Evolutionary conservation across 306 rosid genomes (phyloP), one percentile per base, ranked within the genome.

Genomic region (Vicia sativa): DNA sequence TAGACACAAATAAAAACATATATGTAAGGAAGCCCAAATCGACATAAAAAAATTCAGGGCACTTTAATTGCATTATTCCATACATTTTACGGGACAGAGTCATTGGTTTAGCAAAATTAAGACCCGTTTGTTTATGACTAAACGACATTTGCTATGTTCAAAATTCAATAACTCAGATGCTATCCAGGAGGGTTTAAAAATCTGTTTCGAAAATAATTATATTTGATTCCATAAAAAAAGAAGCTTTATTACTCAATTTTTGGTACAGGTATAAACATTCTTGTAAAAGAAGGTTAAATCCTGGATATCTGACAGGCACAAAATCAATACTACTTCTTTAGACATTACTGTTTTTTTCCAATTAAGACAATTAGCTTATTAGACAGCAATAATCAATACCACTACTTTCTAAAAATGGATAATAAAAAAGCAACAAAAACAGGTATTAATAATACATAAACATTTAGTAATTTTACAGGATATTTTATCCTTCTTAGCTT

Each of bases 41-140:
- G 65, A 11, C 21, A 53, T 21, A 7, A 41, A 35, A 26, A 48
- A 71, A 28, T 9, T 19, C 70, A 46, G 42, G 14, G 62, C 57
- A 46, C 62, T 55, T 77, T 0, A 57, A 65, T 37, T 39, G 45
- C 49, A 44, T n/a, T 31, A 31, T 67, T 46, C 49, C 65, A 6
- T 13, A 12, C 39, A 55, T 25, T 49, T 55, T 65, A 77, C 16
- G 44, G 25, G 54, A 72, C 63, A 45, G 49, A 65, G 43, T 28
- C 14, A 14, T 58, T 5, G 9, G 45, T 52, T 35, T 12, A 41
- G 49, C 50, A 68, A 68, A 67, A 41, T 19, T 39, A 13, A 13
- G 63, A 59, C n/a, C 31, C 35, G 16, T 46, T 38, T 52, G 26
- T 53, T 41, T 31, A 39, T 23, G 12, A 42, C 53, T 45, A 61